These are phyloP conservation scores for Ogataea trehalophila DNA, from an alignment of 805 yeast species.

Conservation along the genomic window DNA sequence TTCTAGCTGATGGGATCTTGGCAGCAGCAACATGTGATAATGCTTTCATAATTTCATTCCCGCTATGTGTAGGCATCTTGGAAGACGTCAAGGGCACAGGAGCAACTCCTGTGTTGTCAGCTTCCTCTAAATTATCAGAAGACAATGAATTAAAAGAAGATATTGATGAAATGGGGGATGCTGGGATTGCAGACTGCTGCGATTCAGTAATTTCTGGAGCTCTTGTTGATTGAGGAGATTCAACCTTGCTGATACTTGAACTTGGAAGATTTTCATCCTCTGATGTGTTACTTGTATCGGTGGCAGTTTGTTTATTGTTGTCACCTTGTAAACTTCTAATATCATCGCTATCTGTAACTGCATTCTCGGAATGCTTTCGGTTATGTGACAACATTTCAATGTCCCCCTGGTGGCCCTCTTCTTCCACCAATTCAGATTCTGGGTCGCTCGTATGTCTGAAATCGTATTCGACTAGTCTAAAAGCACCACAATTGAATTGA, in stretches of 20 bases:
- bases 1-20: conserved; percentile 30
- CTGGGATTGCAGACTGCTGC: background rate
- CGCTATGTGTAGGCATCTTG: background rate
- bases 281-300: too few relatives aligned
- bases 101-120: background rate
- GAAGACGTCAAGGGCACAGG: conserved; percentile 15
- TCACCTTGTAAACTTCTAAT: too few relatives aligned
- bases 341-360: background rate
- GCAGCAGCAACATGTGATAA: conserved; percentile 13
- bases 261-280: background rate
- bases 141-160: conserved; percentile 13
- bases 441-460: conserved; percentile 27
- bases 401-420: background rate
- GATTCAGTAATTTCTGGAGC: background rate
- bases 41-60: background rate
- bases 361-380: background rate
- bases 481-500: conserved; percentile 51
- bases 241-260: background rate
- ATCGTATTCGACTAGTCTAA: conserved; percentile 46
- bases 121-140: background rate
- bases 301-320: too few relatives aligned
- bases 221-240: background rate
- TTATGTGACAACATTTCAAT: background rate
- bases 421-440: background rate
- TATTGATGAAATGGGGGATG: conserved; percentile 13